These are phyloP conservation scores for Monosporascus sp. DNA, from an alignment of 2,329 filamentous ascomycete genomes.

Conservation along the genomic window DNA sequence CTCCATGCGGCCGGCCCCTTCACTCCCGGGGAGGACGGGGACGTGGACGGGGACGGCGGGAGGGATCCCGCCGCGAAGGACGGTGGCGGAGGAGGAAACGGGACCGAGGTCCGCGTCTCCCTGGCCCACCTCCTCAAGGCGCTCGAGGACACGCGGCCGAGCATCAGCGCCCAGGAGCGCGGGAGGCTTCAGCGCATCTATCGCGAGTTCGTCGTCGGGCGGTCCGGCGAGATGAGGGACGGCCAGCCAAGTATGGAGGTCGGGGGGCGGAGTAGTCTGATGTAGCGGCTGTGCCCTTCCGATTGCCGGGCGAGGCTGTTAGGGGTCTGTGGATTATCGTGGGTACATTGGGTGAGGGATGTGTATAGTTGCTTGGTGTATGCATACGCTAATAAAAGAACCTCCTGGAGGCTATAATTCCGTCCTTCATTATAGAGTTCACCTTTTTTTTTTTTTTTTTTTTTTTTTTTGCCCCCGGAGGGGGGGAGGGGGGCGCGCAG, in stretches of 20 bases:
- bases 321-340: background rate
- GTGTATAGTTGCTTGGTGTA: background rate
- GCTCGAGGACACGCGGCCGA: slow-evolving; percentile 70
- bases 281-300: slow-evolving; percentile 47
- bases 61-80: slow-evolving; percentile 23
- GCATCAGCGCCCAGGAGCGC: slow-evolving; percentile 75
- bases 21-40: slow-evolving; percentile 1
- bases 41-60: slow-evolving; percentile 21
- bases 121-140: slow-evolving; percentile 81
- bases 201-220: slow-evolving; percentile 82
- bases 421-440: too few relatives aligned
- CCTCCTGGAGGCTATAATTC: too few relatives aligned
- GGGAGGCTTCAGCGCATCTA: slow-evolving; percentile 76
- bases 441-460: too few relatives aligned
- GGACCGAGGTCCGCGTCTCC: slow-evolving; percentile 69
- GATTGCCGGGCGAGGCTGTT: too few relatives aligned
- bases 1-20: slow-evolving; percentile 7
- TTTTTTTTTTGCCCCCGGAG: too few relatives aligned
- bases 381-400: too few relatives aligned
- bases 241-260: slow-evolving; percentile 90
- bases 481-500: too few relatives aligned
- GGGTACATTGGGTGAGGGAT: background rate
- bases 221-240: slow-evolving; percentile 92
- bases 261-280: slow-evolving; percentile 86
- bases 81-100: slow-evolving; percentile 33